phyloP scores from a whole-genome alignment of 2,329 filamentous ascomycete species.

The Cytospora leucostoma region DNA sequence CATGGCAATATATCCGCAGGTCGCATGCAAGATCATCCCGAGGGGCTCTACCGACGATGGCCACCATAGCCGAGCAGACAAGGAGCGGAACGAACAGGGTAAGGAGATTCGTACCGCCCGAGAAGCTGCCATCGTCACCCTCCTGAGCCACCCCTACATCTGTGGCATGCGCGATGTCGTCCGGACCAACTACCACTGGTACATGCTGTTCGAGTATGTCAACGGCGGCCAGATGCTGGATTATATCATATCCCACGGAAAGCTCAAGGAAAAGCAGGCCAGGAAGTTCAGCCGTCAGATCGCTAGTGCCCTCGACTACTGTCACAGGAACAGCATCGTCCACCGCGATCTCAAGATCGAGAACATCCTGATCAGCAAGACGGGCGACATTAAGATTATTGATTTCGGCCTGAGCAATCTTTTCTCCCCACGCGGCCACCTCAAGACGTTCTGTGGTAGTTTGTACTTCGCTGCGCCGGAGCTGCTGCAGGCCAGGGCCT shows the following conservation, averaged over 20 bases:
- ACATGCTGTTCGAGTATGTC: conserved; percentile 99
- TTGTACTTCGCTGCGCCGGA: conserved; percentile 97
- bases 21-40: conserved; percentile 96
- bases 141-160: conserved; percentile 93
- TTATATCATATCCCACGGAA: conserved; percentile 98
- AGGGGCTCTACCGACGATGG: conserved; percentile 86
- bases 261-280: conserved; percentile 96
- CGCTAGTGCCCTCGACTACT: conserved; percentile 94
- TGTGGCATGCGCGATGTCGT: conserved; percentile 95
- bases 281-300: conserved; percentile 98
- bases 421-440: conserved; percentile 78
- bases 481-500: conserved; percentile 87
- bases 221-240: conserved; percentile 99
- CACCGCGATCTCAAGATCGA: conserved; percentile 98
- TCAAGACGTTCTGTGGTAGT: conserved; percentile 97
- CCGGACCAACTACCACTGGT: conserved; percentile 97
- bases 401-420: conserved; percentile 97
- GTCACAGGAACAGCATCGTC: conserved; percentile 96
- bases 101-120: conserved; percentile 94
- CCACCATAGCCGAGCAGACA: conserved; percentile 68
- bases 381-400: conserved; percentile 98
- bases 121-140: conserved; percentile 93
- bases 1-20: conserved; percentile 52
- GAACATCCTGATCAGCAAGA: conserved; percentile 99
- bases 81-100: conserved; percentile 89